Conservation (phyloP, 129 eudicot genomes). For the Daucus carota region DH1_v3.0 NC_030383.2:14850501-14851000, state of each 20-base stretch:
- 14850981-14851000: too few species aligned
- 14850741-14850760: constrained; percentile 12
- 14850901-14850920: constrained; percentile 29
- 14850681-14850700: background rate
- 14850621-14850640: constrained; percentile 12
- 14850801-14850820: constrained; percentile 16
- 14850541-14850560: too few species aligned
- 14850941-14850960: background rate
- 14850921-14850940: constrained; percentile 33
- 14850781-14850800: constrained; percentile 30
- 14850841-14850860: background rate
- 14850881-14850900: constrained; percentile 31
- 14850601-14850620: too few species aligned
- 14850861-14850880: background rate
- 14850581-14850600: too few species aligned
- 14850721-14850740: background rate
- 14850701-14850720: background rate
- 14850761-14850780: constrained; percentile 27
- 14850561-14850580: too few species aligned
- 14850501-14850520: too few species aligned
- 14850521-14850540: too few species aligned
- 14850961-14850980: background rate
- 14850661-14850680: background rate
- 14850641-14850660: background rate
- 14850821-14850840: background rate